Conservation (phyloP, 495 filamentous ascomycete species). For the Penicillium arizonense region DNA sequence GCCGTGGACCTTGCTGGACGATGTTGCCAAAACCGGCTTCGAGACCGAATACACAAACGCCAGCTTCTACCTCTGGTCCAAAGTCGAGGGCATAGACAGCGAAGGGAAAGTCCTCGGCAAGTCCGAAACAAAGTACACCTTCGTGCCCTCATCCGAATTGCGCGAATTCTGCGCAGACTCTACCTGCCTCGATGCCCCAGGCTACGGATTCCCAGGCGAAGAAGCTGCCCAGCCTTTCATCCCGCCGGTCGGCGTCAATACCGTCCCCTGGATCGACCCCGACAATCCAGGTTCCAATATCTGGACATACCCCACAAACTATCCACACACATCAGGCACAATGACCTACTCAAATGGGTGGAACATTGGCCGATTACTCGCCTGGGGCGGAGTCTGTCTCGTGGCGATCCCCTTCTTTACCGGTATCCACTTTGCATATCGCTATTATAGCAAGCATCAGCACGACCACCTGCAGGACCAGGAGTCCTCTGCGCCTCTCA, state of each 20-base stretch:
- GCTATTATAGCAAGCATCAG: slow-evolving; percentile 12
- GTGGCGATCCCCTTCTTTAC: slow-evolving; percentile 6
- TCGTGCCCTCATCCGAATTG: slow-evolving; percentile 39
- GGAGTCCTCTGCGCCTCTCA: slow-evolving; percentile 23
- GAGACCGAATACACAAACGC: slow-evolving; percentile 36
- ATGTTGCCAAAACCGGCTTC: slow-evolving; percentile 37
- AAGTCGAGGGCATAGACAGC: slow-evolving; percentile 34
- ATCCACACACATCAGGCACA: slow-evolving; percentile 4
- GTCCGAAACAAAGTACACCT: slow-evolving; percentile 39
- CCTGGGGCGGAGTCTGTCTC: slow-evolving; percentile 11
- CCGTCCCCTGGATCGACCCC: slow-evolving; percentile 42
- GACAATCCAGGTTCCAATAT: slow-evolving; percentile 21
- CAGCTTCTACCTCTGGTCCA: slow-evolving; percentile 35
- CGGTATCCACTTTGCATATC: slow-evolving; percentile 10
- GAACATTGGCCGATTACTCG: slow-evolving; percentile 8
- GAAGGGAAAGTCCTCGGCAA: slow-evolving; percentile 34
- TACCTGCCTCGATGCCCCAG: slow-evolving; percentile 30
- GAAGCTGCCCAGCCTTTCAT: slow-evolving; percentile 25
- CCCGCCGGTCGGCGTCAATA: slow-evolving; percentile 37
- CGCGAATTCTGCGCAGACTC: slow-evolving; percentile 33
- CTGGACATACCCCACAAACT: slow-evolving; percentile 21
- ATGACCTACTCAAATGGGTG: slow-evolving; percentile 2
- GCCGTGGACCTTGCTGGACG: slow-evolving; percentile 29
- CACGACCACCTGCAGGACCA: slow-evolving; percentile 10
- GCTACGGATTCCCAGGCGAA: slow-evolving; percentile 39